These are phyloP conservation scores for Picochlorum sp. DNA, from an alignment of 139 green algal genomes.

Conservation along the genomic window DNA sequence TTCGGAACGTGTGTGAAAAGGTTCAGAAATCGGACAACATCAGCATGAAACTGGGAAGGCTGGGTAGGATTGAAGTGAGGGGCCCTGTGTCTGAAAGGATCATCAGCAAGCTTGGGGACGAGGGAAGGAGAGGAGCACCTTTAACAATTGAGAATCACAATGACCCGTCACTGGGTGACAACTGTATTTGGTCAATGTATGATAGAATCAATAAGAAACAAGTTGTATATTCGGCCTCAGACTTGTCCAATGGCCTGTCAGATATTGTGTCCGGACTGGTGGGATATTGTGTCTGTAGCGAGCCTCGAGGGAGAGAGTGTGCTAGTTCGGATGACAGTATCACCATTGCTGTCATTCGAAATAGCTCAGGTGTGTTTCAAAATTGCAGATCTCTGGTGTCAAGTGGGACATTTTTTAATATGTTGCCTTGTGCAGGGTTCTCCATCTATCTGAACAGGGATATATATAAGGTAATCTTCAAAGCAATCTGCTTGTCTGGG, in stretches of 20 bases:
- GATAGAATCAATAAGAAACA: too few relatives aligned
- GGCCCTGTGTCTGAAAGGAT: constrained; percentile 15
- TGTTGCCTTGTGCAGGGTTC: constrained; percentile 26
- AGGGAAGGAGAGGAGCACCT: background rate
- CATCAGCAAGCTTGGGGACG: background rate
- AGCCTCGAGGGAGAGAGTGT: too few relatives aligned
- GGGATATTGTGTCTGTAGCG: too few relatives aligned
- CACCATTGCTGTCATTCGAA: background rate
- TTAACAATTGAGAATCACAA: background rate
- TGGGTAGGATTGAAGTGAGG: background rate
- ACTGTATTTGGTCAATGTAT: too few relatives aligned
- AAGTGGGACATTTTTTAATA: too few relatives aligned
- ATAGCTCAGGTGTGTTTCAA: constrained; percentile 17
- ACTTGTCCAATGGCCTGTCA: too few relatives aligned
- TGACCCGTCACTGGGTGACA: too few relatives aligned
- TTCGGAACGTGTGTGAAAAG: background rate
- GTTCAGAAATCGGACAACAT: background rate
- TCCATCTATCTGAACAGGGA: constrained; percentile 44
- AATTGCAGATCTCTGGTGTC: constrained; percentile 17
- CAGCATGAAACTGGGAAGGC: background rate
- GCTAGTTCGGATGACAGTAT: background rate
- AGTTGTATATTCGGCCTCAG: too few relatives aligned
- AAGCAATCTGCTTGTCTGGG: constrained; percentile 20
- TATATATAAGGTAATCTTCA: constrained; percentile 42
- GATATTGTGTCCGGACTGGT: too few relatives aligned